A percentile compares a stretch with the other conserved stretches of the same genome.
These are phyloP conservation scores for Wallemia hederae DNA, from an alignment of 1,284 basidiomycete genomes.

Conservation along the genomic window DNA sequence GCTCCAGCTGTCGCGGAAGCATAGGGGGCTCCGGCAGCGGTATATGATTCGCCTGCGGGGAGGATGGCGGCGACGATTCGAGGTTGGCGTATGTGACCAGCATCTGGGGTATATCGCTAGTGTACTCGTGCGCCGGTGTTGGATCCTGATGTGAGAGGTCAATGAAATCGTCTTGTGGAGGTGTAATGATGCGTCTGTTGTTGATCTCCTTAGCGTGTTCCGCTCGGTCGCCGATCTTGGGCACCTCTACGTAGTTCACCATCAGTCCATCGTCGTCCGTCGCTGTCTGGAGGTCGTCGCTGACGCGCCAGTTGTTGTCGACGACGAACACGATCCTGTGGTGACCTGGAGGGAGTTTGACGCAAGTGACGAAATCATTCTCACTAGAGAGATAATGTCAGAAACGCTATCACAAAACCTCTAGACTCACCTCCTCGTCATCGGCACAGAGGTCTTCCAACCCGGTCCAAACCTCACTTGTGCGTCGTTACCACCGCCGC, in stretches of 20 bases:
- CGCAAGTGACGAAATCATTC: slow-evolving; percentile 19
- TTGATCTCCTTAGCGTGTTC: not conserved
- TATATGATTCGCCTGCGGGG: slow-evolving; percentile 18
- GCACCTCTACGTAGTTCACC: slow-evolving; percentile 65
- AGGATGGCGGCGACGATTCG: slow-evolving; percentile 26
- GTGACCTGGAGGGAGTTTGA: slow-evolving; percentile 51
- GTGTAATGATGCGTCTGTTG: not conserved
- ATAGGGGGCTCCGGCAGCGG: slow-evolving; percentile 45
- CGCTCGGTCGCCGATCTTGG: slow-evolving; percentile 13
- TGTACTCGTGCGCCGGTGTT: not conserved
- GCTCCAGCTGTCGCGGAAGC: slow-evolving; percentile 71
- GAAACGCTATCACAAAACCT: not conserved
- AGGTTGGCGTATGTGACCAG: slow-evolving; percentile 7
- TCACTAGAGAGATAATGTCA: slow-evolving; percentile 9
- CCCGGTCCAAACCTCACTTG: slow-evolving; percentile 28
- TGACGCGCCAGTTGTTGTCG: slow-evolving; percentile 56
- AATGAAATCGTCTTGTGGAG: not conserved
- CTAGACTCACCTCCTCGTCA: slow-evolving; percentile 17
- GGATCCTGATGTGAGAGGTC: not conserved
- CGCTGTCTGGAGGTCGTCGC: slow-evolving; percentile 51
- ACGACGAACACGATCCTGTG: slow-evolving; percentile 91
- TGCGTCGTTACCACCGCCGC: slow-evolving; percentile 19
- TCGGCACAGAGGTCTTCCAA: slow-evolving; percentile 24
- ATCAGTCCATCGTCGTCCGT: slow-evolving; percentile 65
- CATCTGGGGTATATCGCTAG: not conserved